These are phyloP conservation scores for Castanospermum australe DNA, from an alignment of 306 rosid genomes.

Conservation along the genomic window DNA sequence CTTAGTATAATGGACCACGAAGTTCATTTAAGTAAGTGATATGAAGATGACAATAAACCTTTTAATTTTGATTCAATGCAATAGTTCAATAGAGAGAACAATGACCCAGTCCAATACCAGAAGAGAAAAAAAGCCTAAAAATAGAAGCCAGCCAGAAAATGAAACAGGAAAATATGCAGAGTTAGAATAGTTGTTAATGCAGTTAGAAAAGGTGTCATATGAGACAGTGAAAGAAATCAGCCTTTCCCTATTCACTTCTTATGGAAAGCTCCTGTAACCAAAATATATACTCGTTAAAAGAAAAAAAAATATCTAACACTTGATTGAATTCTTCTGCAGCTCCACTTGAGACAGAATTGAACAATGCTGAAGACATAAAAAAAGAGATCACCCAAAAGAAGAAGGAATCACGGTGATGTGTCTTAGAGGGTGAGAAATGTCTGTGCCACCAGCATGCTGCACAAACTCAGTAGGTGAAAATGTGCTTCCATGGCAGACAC, in stretches of 20 bases:
- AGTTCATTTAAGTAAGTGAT: too few relatives aligned
- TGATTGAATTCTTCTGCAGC: background rate
- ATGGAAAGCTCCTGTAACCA: background rate
- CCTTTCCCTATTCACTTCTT: background rate
- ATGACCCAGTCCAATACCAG: background rate
- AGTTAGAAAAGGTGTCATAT: background rate
- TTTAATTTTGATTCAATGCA: background rate
- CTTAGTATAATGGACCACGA: too few relatives aligned
- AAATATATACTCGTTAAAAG: background rate
- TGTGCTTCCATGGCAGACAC: slow-evolving; percentile 86
- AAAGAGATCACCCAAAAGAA: slow-evolving; percentile 28
- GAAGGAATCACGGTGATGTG: slow-evolving; percentile 74
- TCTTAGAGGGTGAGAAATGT: slow-evolving; percentile 56
- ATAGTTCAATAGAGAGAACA: background rate
- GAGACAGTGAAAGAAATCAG: background rate
- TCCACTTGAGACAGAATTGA: background rate
- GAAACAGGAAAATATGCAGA: background rate
- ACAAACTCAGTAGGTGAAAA: slow-evolving; percentile 85
- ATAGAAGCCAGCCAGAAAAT: background rate
- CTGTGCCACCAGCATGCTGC: slow-evolving; percentile 88
- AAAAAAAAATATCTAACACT: background rate
- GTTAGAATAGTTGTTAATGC: background rate
- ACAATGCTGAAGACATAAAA: background rate
- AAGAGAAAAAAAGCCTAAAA: too few relatives aligned
- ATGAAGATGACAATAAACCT: too few relatives aligned